Base-by-base conservation (phyloP, 345 rosid genomes). In the Hypericum perforatum region DNA sequence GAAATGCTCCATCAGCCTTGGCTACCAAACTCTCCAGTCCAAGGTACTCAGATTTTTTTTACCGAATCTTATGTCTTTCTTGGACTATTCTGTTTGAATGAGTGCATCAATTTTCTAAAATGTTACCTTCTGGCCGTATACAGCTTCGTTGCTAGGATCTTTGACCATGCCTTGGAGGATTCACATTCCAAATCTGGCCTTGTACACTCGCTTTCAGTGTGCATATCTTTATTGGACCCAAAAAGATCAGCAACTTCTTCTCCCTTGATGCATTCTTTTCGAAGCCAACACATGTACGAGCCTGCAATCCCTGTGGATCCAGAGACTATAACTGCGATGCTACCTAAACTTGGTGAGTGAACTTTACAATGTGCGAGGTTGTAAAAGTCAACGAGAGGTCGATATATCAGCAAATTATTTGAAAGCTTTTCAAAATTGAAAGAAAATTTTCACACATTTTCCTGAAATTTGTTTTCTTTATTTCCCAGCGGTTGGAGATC, bases 211-310 rank as follows among this genome's bases (percentile, higher is more conserved):
- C 95, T 94, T 55, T 86, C 99, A 58, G 99, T 94, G 53, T 94
- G 99, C 70, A 86, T 86, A 58, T 86, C 96, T 40, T 67, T 94
- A 76, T 59, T 89, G 79, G 99, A 94, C 78, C 97, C 97, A 49
- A 84, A 79, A 70, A 78, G 89, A 74, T 81, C 85, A 13, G 78
- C 92, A 37, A 41, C 67, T 52, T 61, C 89, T 49, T 82, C 86
- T 32, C 76, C 92, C 58, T 76, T 82, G 61, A 70, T 94, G 79
- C 81, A 77, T 61, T 80, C 94, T 55, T 89, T 76, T 60, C 81
- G 88, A 44, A 74, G 81, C 60, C 97, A 86, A 61, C 87, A 86
- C 58, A 82, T 82, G 76, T 84, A 75, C 9, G 96, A 82, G 70
- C 63, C 84, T 69, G 81, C 92, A 45, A 69, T 79, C 63, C 79